Evolutionary conservation across 352 stramenopile species (phyloP).

Genomic region (Globisporangium abappressorium): DNA sequence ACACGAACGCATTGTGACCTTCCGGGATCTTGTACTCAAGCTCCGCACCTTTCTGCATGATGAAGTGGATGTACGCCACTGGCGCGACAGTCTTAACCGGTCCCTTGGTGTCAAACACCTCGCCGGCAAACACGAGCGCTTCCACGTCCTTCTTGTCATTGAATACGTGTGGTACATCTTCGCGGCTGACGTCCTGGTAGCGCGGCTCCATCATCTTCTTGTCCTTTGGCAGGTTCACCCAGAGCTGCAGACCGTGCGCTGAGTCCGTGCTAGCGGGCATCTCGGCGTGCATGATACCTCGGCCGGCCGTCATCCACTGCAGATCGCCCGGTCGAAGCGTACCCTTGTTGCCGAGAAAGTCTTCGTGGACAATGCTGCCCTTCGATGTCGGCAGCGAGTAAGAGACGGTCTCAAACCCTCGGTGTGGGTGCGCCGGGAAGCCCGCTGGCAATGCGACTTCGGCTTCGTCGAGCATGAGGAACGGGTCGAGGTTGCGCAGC

Average conservation of each 20-base stretch:
- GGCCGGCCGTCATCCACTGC: slow-evolving; percentile 58
- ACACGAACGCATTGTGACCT: slow-evolving; percentile 23
- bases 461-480: no score
- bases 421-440: slow-evolving; percentile 88
- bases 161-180: no score
- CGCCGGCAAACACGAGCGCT: background rate
- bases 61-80: slow-evolving; percentile 22
- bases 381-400: slow-evolving; percentile 75
- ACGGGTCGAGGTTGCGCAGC: no score
- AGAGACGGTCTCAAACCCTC: no score
- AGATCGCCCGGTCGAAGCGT: slow-evolving; percentile 43
- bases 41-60: background rate
- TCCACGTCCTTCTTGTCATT: no score
- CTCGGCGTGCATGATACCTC: slow-evolving; percentile 34
- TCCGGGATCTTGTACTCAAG: slow-evolving; percentile 17
- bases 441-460: slow-evolving; percentile 48
- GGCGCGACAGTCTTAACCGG: slow-evolving; percentile 20
- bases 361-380: slow-evolving; percentile 84
- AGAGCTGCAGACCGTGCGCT: slow-evolving; percentile 26
- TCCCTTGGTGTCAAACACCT: slow-evolving; percentile 22
- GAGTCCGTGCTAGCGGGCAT: slow-evolving; percentile 20
- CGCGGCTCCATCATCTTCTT: background rate
- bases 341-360: slow-evolving; percentile 69
- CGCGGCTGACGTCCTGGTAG: no score
- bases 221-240: slow-evolving; percentile 25